Conservation (phyloP, 2,329 filamentous ascomycete genomes). For the Colletotrichum sp. region DNA sequence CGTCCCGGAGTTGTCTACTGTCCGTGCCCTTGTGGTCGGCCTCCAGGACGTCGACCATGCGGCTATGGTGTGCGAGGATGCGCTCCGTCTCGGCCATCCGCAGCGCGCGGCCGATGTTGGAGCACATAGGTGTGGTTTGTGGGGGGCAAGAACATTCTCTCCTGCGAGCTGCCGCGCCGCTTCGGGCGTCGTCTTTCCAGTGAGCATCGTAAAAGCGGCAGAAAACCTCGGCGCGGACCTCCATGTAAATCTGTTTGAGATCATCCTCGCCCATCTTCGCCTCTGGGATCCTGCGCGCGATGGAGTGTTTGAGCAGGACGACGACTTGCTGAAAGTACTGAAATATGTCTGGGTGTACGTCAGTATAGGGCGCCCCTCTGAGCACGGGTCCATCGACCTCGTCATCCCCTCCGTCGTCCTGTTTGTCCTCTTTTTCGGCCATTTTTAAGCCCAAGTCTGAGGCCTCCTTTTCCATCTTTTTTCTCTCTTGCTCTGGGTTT, state of each 20-base stretch:
- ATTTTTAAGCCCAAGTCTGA: accelerated
- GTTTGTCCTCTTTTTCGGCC: background rate
- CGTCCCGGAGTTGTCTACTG: background rate
- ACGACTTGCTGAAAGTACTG: background rate
- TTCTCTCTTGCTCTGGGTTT: background rate
- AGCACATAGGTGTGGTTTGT: no score
- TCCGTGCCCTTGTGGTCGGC: accelerated
- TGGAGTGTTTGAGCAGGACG: background rate
- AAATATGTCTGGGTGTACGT: background rate
- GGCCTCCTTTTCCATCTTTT: background rate
- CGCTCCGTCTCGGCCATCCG: no score
- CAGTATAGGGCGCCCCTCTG: accelerated
- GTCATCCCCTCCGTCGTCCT: background rate
- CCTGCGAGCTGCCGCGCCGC: no score
- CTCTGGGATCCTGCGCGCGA: background rate
- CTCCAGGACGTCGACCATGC: background rate
- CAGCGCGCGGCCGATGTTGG: no score
- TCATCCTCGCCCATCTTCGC: background rate
- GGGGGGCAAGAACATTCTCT: no score
- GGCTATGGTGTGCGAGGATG: background rate
- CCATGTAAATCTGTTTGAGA: background rate
- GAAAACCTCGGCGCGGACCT: background rate
- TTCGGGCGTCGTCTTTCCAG: background rate
- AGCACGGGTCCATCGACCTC: background rate
- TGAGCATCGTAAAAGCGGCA: background rate